These are phyloP conservation scores for Echinochloa phyllopogon DNA, from an alignment of 176 grass and related monocot species.

Conservation along the genomic window DNA sequence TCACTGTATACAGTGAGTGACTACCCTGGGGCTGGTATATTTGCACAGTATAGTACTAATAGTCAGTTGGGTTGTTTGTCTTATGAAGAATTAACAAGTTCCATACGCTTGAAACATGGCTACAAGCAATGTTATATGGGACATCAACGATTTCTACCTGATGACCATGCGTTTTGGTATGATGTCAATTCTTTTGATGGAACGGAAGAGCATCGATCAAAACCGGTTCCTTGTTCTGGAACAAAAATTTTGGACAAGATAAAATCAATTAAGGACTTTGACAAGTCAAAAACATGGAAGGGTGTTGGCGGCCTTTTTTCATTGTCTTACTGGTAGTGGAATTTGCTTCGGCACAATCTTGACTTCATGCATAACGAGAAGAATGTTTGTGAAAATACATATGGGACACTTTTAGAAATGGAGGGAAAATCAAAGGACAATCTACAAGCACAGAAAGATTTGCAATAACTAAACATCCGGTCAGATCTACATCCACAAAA, in stretches of 20 bases:
- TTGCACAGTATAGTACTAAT: neutral
- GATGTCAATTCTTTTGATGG: constrained; percentile 6
- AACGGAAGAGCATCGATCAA: neutral
- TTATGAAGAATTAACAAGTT: constrained; percentile 10
- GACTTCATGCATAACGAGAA: constrained; percentile 16
- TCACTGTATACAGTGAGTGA: neutral
- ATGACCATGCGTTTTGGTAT: neutral
- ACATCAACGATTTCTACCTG: neutral
- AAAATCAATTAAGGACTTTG: neutral
- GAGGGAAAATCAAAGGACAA: too few relatives aligned
- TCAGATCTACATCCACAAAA: too few relatives aligned
- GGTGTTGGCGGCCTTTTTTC: neutral
- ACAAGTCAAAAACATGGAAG: constrained; percentile 13
- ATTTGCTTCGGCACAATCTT: neutral
- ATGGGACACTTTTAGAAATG: too few relatives aligned
- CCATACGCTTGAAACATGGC: neutral
- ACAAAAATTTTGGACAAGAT: constrained; percentile 1
- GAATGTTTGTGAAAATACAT: constrained; percentile 19
- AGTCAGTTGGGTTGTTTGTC: neutral
- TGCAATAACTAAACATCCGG: too few relatives aligned
- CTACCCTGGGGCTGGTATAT: neutral
- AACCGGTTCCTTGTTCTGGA: neutral
- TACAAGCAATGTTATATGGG: neutral
- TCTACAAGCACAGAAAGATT: too few relatives aligned
- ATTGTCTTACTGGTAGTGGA: neutral